Percentiles rank a stretch among this genome's conserved stretches.
phyloP scores from a whole-genome alignment of 2,329 filamentous ascomycete species.

The Penicillium crustosum region DNA sequence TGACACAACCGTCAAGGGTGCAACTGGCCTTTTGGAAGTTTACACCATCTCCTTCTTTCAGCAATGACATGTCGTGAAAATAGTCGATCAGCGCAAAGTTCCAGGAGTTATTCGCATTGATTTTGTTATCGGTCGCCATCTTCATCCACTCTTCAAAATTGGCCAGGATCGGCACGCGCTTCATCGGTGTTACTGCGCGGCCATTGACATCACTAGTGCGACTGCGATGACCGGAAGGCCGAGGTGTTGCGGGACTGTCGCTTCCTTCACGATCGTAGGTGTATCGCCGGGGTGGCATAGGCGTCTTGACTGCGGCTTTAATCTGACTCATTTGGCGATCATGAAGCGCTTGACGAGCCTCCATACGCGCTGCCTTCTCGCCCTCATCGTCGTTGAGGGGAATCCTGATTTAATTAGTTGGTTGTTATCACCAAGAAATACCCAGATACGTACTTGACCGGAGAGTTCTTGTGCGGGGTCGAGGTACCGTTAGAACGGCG shows the following conservation, averaged over 20 bases:
- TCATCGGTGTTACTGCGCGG: conserved; percentile 88
- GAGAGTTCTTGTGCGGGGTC: conserved; percentile 54
- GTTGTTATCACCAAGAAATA: not conserved
- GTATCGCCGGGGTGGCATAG: conserved; percentile 43
- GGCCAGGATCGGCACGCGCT: conserved; percentile 89
- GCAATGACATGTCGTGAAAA: conserved; percentile 96
- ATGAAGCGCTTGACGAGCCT: conserved; percentile 83
- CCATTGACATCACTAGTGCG: conserved; percentile 56
- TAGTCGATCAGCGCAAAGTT: conserved; percentile 99
- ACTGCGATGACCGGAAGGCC: conserved; percentile 35
- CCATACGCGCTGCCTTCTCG: conserved; percentile 84
- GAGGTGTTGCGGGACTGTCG: conserved; percentile 53
- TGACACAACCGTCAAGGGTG: conserved; percentile 95
- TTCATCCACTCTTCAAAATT: conserved; percentile 99
- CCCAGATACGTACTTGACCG: conserved; percentile 46
- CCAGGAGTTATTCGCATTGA: conserved; percentile 98
- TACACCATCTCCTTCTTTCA: conserved; percentile 94
- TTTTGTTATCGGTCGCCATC: conserved; percentile 99
- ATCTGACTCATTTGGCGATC: conserved; percentile 91
- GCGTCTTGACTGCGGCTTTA: conserved; percentile 65
- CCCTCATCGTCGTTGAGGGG: conserved; percentile 93
- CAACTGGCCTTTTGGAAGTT: conserved; percentile 99
- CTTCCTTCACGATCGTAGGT: conserved; percentile 40
- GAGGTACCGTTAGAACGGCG: conserved; percentile 48
- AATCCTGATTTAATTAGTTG: conserved; percentile 59